phyloP scores from a whole-genome alignment of 2,329 filamentous ascomycete species.

The Emericellopsis cladophorae region DNA sequence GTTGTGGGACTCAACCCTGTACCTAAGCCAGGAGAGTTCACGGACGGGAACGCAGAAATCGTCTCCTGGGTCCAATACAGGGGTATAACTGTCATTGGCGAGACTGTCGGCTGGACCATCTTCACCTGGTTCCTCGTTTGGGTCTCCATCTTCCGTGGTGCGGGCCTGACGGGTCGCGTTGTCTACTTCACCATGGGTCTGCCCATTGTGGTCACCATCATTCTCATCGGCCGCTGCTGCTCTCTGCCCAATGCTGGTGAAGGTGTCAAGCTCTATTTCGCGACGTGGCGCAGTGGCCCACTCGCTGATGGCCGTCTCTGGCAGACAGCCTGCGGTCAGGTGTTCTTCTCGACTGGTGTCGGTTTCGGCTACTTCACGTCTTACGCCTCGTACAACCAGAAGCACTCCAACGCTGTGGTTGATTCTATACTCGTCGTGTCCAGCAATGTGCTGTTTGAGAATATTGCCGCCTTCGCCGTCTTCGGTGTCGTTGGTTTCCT shows the following conservation, averaged over 20 bases:
- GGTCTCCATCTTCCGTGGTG: slow-evolving; percentile 45
- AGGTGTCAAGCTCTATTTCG: slow-evolving; percentile 34
- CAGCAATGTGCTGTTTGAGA: slow-evolving; percentile 39
- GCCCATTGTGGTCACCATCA: slow-evolving; percentile 42
- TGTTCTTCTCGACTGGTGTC: slow-evolving; percentile 32
- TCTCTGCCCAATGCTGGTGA: slow-evolving; percentile 40
- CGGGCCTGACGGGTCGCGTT: slow-evolving; percentile 43
- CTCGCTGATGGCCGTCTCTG: slow-evolving; percentile 38
- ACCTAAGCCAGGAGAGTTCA: slow-evolving; percentile 24
- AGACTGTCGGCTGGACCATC: slow-evolving; percentile 43
- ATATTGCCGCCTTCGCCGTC: slow-evolving; percentile 23
- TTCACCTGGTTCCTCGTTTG: slow-evolving; percentile 49
- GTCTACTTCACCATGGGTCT: slow-evolving; percentile 52
- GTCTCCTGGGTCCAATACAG: slow-evolving; percentile 32
- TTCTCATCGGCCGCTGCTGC: slow-evolving; percentile 38
- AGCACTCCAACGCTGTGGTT: slow-evolving; percentile 38
- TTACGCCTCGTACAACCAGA: slow-evolving; percentile 41
- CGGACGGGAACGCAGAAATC: slow-evolving; percentile 22
- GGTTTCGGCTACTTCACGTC: slow-evolving; percentile 43
- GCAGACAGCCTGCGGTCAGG: slow-evolving; percentile 47
- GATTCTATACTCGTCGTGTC: slow-evolving; percentile 39
- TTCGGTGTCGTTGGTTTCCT: slow-evolving; percentile 38
- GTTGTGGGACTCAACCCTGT: slow-evolving; percentile 35
- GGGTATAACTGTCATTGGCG: slow-evolving; percentile 31
- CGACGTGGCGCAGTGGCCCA: slow-evolving; percentile 32